phyloP scores from a whole-genome alignment of 306 rosid species.

The Vachellia pachyceras region DNA sequence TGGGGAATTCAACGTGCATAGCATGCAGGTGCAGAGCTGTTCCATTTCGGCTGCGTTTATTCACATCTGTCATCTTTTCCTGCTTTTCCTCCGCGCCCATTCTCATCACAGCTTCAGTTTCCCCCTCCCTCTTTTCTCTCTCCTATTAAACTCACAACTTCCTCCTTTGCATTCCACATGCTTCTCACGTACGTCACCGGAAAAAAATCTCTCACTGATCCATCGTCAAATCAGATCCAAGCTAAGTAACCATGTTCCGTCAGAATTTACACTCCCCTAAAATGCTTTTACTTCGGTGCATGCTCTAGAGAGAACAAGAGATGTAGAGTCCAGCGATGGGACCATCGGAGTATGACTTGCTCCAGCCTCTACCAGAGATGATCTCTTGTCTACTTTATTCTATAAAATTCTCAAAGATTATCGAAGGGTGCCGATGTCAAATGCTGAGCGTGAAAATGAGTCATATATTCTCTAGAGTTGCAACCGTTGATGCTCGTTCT shows the following conservation, averaged over 20 bases:
- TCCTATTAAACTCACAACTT: conserved; percentile 36
- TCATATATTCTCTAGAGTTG: neutral
- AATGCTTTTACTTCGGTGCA: neutral
- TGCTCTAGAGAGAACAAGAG: neutral
- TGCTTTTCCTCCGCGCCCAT: conserved; percentile 32
- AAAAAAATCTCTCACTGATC: neutral
- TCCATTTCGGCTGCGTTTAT: conserved; percentile 29
- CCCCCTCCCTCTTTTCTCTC: conserved; percentile 43
- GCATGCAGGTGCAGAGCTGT: conserved; percentile 47
- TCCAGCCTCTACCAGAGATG: neutral
- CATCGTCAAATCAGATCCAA: neutral
- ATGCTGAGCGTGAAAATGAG: neutral
- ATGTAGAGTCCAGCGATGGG: neutral
- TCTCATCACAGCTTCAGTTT: conserved; percentile 33
- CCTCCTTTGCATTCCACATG: neutral
- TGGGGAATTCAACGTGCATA: conserved; percentile 36
- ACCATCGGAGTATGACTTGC: neutral
- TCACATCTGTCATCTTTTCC: conserved; percentile 49
- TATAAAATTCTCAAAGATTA: neutral
- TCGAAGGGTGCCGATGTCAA: neutral
- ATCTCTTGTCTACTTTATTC: neutral
- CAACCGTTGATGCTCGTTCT: neutral
- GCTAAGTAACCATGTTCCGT: neutral
- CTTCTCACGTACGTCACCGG: neutral
- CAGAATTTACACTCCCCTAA: neutral